Evolutionary conservation across 495 filamentous ascomycete species (phyloP).

Genomic region (Neurospora sp.): DNA sequence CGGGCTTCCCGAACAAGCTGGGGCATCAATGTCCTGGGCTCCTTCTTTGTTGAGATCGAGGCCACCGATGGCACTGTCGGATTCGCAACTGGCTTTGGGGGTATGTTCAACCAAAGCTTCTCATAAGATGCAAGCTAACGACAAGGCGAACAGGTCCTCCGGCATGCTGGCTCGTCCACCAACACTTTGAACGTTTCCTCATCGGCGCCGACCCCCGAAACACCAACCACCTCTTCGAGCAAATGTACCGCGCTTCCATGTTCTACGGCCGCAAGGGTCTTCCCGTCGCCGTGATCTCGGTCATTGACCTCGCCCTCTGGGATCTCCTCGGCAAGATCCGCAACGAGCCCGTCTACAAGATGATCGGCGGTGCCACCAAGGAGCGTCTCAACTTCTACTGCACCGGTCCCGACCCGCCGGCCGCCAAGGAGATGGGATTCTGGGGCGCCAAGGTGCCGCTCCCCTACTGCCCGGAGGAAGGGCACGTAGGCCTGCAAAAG

Average conservation of each 20-base stretch:
- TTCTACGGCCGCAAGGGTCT: slow-evolving; percentile 93
- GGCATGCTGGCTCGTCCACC: slow-evolving; percentile 83
- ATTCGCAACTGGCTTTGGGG: slow-evolving; percentile 88
- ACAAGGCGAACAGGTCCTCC: slow-evolving; percentile 47
- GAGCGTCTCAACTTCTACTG: slow-evolving; percentile 84
- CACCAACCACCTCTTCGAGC: slow-evolving; percentile 81
- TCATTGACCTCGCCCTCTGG: slow-evolving; percentile 88
- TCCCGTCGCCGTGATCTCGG: slow-evolving; percentile 81
- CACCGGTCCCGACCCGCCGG: slow-evolving; percentile 72
- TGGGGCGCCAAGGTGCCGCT: slow-evolving; percentile 81
- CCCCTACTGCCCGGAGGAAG: slow-evolving; percentile 81
- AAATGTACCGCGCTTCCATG: slow-evolving; percentile 92
- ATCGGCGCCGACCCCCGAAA: slow-evolving; percentile 82
- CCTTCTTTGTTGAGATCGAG: slow-evolving; percentile 88
- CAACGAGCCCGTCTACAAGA: slow-evolving; percentile 86
- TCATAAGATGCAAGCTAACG: background rate
- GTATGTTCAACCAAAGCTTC: slow-evolving; percentile 23
- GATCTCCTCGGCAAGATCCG: slow-evolving; percentile 83
- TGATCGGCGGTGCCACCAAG: slow-evolving; percentile 80
- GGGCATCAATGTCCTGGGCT: slow-evolving; percentile 92
- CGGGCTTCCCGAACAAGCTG: slow-evolving; percentile 79
- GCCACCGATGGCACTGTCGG: slow-evolving; percentile 82
- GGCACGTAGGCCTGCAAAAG: slow-evolving; percentile 67
- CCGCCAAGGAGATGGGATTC: slow-evolving; percentile 76
- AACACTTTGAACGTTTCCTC: slow-evolving; percentile 86